Evolutionary conservation across 192 early-diverging fungal species (phyloP).

Genomic region (Podochytrium sp.): DNA sequence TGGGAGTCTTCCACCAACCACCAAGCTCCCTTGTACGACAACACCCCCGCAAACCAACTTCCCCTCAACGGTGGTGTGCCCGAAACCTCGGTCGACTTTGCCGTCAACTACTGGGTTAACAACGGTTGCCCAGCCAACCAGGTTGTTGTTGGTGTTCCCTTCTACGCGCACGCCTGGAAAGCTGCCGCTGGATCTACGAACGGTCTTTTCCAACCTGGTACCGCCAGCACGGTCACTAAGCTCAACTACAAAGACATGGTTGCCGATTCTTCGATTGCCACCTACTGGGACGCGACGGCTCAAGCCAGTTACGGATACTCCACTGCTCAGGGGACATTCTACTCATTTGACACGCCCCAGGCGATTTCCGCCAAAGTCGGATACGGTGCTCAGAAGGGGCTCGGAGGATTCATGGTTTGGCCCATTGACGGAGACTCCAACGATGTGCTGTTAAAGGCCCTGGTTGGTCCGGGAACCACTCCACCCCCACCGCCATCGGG

Average conservation of each 20-base stretch:
- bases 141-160: slow-evolving; percentile 37
- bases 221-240: neutral
- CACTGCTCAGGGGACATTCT: slow-evolving; percentile 17
- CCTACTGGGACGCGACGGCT: slow-evolving; percentile 35
- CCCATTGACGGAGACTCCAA: slow-evolving; percentile 15
- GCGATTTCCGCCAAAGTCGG: slow-evolving; percentile 18
- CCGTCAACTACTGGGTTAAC: slow-evolving; percentile 28
- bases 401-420: slow-evolving; percentile 22
- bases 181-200: neutral
- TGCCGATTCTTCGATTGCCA: slow-evolving; percentile 7
- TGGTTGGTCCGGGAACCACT: neutral
- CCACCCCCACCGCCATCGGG: neutral
- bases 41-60: slow-evolving; percentile 1
- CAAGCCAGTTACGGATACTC: slow-evolving; percentile 35
- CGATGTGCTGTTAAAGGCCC: slow-evolving; percentile 6
- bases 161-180: slow-evolving; percentile 31
- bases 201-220: slow-evolving; percentile 4
- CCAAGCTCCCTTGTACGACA: slow-evolving; percentile 39
- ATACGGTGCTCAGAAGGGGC: slow-evolving; percentile 8
- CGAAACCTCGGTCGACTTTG: slow-evolving; percentile 21
- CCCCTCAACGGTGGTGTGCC: neutral
- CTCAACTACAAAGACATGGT: slow-evolving; percentile 14
- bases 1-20: slow-evolving; percentile 40
- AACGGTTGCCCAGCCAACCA: slow-evolving; percentile 28
- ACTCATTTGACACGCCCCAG: slow-evolving; percentile 28